These are phyloP conservation scores for Heliosperma pusillum DNA, from an alignment of 148 eudicot genomes.

Conservation along the genomic window DNA sequence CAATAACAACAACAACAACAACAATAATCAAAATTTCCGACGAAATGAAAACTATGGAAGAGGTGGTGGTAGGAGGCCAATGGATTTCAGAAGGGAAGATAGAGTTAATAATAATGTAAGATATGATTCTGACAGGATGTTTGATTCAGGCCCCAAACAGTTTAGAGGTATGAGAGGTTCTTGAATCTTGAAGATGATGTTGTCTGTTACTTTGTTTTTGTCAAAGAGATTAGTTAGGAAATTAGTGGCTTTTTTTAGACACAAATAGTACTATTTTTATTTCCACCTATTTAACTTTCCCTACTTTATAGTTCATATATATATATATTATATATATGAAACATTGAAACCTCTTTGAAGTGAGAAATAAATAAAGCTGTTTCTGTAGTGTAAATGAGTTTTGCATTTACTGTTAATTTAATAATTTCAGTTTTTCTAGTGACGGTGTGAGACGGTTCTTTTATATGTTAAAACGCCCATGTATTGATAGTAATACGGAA, in stretches of 20 bases:
- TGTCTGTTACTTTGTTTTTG: too few species aligned
- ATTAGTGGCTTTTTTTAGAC: not conserved
- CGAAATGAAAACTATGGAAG: constrained; percentile 17
- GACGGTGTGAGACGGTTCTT: not conserved
- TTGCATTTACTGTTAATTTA: not conserved
- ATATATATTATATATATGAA: too few species aligned
- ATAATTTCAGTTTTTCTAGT: not conserved
- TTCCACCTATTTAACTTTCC: not conserved
- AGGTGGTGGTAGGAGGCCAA: constrained; percentile 31
- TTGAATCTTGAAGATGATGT: not conserved
- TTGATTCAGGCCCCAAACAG: constrained; percentile 25
- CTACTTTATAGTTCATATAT: too few species aligned
- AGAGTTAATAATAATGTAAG: constrained; percentile 13
- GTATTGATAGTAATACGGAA: too few species aligned
- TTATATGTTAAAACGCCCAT: too few species aligned
- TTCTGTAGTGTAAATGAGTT: not conserved
- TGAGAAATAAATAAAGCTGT: not conserved
- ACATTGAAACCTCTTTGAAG: not conserved
- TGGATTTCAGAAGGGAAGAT: constrained; percentile 39
- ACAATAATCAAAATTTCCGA: constrained; percentile 26
- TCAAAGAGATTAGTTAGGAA: not conserved
- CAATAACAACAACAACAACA: not conserved
- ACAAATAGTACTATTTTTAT: not conserved
- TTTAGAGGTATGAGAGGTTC: constrained; percentile 27
- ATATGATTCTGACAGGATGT: constrained; percentile 25